Base-by-base conservation (phyloP, 108 stramenopile species). In the Phaeodactylum tricornutum region DNA sequence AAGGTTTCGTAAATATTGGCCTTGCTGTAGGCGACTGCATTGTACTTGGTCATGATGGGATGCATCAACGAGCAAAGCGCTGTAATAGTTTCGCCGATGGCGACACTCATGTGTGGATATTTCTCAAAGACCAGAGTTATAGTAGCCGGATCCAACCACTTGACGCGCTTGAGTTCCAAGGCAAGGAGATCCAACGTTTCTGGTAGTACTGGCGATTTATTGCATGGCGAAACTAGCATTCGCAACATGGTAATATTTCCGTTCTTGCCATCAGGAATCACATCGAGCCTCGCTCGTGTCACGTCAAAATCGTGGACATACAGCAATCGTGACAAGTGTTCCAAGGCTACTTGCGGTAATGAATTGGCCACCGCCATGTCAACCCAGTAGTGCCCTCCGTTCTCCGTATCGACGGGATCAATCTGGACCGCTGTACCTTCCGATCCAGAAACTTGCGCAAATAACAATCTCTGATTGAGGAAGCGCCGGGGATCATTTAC, bases 291-390 rank as follows among this genome's bases (percentile, higher is more conserved):
- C 19, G 90, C 81, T 22, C 92, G 78, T n/a, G 69, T 43, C 45
- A 95, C 83, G 57, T 96, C 88, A 60, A 98, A 75, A 48, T 77
- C 49, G 55, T 93, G 83, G 11, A 83, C 48, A 50, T 62, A 86
- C 29, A 96, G 62, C 20, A 94, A 54, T 38, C 84, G 71, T 35
- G 85, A 74, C n/a, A 77, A 59, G 50, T 90, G 81, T 57, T 87
- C 79, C 12, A 98, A 64, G 5, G 84, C 87, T 32, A 88, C 66
- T 53, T 86, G 87, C 3, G 92, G 83, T 21, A 93, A 69, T 8
- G 83, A 72, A 50, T 96, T 96, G 50, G 91, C 81, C 23, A 93
- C 74, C 15, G 95, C 92, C n/a, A 91, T 64, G 66, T 87, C 85
- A 2, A 92, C 69, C 95, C 95, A 96, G 54, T 80, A 83, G 27